A percentile compares a stretch with the other conserved stretches of the same genome.
Conservation (phyloP, 176 grass and related monocot species). For the Eleusine indica region DNA sequence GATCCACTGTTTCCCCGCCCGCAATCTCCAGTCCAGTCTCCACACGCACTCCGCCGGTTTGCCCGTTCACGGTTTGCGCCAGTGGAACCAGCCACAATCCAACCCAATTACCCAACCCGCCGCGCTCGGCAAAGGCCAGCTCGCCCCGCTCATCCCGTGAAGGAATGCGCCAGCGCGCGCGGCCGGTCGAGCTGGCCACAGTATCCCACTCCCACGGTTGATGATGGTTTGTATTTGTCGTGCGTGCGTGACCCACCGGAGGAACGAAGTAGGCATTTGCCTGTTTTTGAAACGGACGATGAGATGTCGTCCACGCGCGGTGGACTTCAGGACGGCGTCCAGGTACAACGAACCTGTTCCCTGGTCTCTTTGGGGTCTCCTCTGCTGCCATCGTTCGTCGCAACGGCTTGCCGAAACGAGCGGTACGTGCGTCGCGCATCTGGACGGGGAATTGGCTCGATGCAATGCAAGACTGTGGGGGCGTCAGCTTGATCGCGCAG, state of each 20-base stretch:
- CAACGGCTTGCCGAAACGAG: neutral
- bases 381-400: neutral
- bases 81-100: neutral
- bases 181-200: neutral
- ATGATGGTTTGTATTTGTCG: neutral
- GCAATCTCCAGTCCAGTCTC: no score
- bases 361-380: neutral
- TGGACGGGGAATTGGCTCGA: neutral
- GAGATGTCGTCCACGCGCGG: neutral
- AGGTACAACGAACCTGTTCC: neutral
- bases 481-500: neutral
- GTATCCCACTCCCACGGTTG: no score
- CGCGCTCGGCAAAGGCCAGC: neutral
- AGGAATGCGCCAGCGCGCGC: no score
- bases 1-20: neutral
- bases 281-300: neutral
- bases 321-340: neutral
- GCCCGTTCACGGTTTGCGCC: slow-evolving; percentile 13
- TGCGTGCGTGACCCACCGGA: neutral
- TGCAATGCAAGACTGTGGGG: neutral
- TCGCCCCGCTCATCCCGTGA: neutral
- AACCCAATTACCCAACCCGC: no score
- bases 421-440: neutral
- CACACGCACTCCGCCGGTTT: neutral
- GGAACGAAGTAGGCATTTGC: neutral